Base-by-base conservation (phyloP, 108 stramenopile species). In the Cylindrotheca closterium region DNA sequence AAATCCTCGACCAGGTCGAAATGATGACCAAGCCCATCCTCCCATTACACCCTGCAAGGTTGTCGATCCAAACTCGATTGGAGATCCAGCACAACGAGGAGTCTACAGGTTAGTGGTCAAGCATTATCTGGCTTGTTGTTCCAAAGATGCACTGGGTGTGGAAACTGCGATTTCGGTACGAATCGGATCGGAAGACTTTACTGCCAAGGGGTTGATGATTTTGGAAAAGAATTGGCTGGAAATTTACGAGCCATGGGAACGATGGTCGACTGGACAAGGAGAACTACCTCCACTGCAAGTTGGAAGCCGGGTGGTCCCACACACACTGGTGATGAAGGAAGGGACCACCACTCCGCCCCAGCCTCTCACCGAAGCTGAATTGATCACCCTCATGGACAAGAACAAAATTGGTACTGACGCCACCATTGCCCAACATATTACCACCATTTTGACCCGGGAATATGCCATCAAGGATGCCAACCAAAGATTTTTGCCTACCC, bases 81-180 rank as follows among this genome's bases (percentile, higher is more conserved):
- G 51, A 24, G 84, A 92, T 67, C 65, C 77, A 2, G 80, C 70
- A 4, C 88, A 96, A 67, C 55, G 85, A 48, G 81, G 77, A 24
- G 75, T 98, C 17, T 99, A 98, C 68, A 86, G 77, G 32, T 80
- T 98, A 33, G 82, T 99, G 15, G 87, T 87, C 19, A 91, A 96
- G 63, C 99, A 99, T 60, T 99, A 98, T 60, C 75, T 99, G n/a
- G 99, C 99, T 8, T 97, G 96, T 60, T 99, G 99, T 71, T 91
- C 96, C 25, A 66, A 88, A 58, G 99, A 99, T 71, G 98, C 96
- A 19, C 51, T 85, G 5, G 98, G 98, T 17, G 70, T 84, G 48
- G 91, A 94, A 70, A 98, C 96, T 18, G 74, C 71, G 10, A 72
- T 96, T 1, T 85, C 78, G 1, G 89, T 94, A 18, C 74, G 79